A percentile compares a stretch with the other conserved stretches of the same genome.
These are phyloP conservation scores for Fusarium illudens DNA, from an alignment of 2,329 filamentous ascomycete species.

Conservation along the genomic window DNA sequence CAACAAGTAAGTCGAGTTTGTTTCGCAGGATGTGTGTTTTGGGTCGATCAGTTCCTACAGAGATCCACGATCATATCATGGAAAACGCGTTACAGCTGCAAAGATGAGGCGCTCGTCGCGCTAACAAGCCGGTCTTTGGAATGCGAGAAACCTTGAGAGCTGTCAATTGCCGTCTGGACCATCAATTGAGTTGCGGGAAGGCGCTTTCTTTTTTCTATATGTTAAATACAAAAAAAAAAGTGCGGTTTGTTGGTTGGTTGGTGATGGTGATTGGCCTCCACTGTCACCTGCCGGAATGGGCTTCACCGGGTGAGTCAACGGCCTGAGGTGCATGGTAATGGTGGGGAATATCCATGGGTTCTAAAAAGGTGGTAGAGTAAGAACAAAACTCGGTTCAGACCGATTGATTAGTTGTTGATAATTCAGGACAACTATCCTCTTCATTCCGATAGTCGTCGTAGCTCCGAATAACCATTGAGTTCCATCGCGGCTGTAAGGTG, in stretches of 20 bases:
- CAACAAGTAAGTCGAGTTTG: not conserved
- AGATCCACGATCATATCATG: not conserved
- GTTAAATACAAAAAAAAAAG: not conserved
- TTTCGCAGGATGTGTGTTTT: not conserved
- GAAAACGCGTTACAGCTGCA: not conserved
- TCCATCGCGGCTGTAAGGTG: not conserved
- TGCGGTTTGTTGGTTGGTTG: not conserved
- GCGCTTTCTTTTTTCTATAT: not conserved
- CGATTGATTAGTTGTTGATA: not conserved
- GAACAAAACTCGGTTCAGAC: not conserved
- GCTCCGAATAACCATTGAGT: not conserved
- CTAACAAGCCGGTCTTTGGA: not conserved
- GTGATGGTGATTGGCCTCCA: not conserved
- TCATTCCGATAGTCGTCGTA: not conserved
- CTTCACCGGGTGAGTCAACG: conserved; percentile 34
- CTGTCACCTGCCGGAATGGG: conserved; percentile 22
- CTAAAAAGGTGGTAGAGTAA: not conserved
- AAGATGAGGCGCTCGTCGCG: not conserved
- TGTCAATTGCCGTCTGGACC: not conserved
- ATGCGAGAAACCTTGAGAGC: not conserved
- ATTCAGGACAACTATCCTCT: not conserved
- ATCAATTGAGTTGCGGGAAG: not conserved
- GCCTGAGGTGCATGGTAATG: not conserved
- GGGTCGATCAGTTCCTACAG: not conserved
- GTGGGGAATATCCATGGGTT: not conserved